These are phyloP conservation scores for Pleurotus tuber-regium DNA, from an alignment of 768 basidiomycete species.

Conservation along the genomic window DNA sequence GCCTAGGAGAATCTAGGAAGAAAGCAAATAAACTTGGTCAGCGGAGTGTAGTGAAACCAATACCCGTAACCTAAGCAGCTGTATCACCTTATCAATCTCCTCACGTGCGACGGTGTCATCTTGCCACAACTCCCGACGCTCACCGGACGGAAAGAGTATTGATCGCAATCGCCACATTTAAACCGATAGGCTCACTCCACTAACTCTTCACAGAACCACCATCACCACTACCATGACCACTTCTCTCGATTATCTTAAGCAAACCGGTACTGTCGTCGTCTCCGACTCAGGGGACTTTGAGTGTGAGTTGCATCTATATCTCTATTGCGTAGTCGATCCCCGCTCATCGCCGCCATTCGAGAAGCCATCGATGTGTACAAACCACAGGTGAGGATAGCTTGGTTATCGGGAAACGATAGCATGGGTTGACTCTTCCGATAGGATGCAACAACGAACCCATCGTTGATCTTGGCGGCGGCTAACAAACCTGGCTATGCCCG, in stretches of 20 bases:
- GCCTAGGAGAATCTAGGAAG: too few relatives aligned
- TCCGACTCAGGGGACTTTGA: constrained; percentile 98
- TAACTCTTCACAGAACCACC: constrained; percentile 29
- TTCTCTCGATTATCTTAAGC: constrained; percentile 82
- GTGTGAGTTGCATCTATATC: constrained; percentile 42
- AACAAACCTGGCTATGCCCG: constrained; percentile 84
- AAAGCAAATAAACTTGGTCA: too few relatives aligned
- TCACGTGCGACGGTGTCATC: too few relatives aligned
- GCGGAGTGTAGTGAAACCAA: too few relatives aligned
- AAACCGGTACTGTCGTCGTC: constrained; percentile 93
- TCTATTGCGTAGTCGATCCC: constrained; percentile 10
- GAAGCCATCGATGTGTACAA: constrained; percentile 94
- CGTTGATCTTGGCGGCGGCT: constrained; percentile 89
- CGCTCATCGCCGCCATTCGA: constrained; percentile 21
- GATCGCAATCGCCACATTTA: too few relatives aligned
- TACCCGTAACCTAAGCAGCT: too few relatives aligned
- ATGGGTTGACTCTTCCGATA: constrained; percentile 27
- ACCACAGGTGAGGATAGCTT: constrained; percentile 62
- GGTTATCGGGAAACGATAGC: not conserved
- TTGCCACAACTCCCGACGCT: too few relatives aligned
- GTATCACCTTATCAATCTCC: too few relatives aligned
- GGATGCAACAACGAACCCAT: constrained; percentile 99
- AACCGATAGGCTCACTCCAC: too few relatives aligned
- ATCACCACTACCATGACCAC: constrained; percentile 81
- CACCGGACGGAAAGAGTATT: too few relatives aligned